phyloP scores from a whole-genome alignment of 805 yeast species.

The Saturnispora serradocipensis region DNA sequence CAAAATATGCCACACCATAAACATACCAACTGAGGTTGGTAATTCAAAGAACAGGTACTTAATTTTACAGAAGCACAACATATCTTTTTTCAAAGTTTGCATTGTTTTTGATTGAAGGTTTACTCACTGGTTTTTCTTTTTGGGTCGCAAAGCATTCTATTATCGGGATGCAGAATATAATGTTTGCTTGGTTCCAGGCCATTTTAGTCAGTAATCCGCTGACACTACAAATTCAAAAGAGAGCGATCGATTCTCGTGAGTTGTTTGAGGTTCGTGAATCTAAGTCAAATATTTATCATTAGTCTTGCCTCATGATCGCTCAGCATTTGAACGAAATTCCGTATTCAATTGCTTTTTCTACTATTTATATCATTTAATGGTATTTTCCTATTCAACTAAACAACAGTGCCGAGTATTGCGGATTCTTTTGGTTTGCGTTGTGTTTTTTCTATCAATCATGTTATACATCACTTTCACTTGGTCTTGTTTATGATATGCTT shows the following conservation, averaged over 20 bases:
- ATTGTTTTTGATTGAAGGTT: conserved; percentile 31
- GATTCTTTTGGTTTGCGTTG: conserved; percentile 33
- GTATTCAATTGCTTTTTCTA: conserved; percentile 39
- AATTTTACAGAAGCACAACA: conserved; percentile 47
- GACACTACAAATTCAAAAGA: conserved; percentile 55
- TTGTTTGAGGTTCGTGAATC: conserved; percentile 64
- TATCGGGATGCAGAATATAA: conserved; percentile 50
- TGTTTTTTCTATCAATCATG: conserved; percentile 36
- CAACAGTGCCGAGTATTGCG: conserved; percentile 33
- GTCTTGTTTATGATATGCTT: conserved; percentile 44
- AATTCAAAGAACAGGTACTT: conserved; percentile 30
- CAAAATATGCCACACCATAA: conserved; percentile 40
- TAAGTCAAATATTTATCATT: conserved; percentile 64
- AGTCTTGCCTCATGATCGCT: conserved; percentile 51
- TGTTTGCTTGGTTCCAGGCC: conserved; percentile 45
- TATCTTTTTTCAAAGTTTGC: conserved; percentile 53
- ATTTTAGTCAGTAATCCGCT: conserved; percentile 50
- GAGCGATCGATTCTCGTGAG: conserved; percentile 52
- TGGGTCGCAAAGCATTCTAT: conserved; percentile 44
- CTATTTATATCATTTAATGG: conserved; percentile 37
- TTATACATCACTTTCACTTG: conserved; percentile 42
- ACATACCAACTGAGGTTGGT: conserved; percentile 29
- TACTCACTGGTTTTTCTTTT: conserved; percentile 63
- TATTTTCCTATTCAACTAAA: conserved; percentile 31
- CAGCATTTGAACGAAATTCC: conserved; percentile 56